These are phyloP conservation scores for Carex littledalei DNA, from an alignment of 176 grass and related monocot species.

Conservation along the genomic window DNA sequence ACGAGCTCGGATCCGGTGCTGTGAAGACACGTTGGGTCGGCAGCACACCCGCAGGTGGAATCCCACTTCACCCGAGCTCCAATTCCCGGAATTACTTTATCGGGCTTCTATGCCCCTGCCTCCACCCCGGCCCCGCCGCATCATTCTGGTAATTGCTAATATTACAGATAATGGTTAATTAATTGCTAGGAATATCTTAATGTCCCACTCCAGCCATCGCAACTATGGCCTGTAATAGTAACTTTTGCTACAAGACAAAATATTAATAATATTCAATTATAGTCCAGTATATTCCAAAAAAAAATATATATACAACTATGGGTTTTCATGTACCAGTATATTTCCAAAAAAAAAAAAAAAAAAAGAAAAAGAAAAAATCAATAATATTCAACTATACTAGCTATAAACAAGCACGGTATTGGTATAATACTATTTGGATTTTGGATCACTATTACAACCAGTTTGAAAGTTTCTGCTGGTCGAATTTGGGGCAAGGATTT, in stretches of 20 bases:
- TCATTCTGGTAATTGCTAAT: slow-evolving; percentile 37
- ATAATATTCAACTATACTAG: not conserved
- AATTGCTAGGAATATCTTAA: not conserved
- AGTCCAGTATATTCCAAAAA: not conserved
- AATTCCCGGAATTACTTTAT: slow-evolving; percentile 20
- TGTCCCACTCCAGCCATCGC: not conserved
- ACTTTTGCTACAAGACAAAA: not conserved
- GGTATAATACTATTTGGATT: not conserved
- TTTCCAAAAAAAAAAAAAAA: not conserved
- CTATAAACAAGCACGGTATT: not conserved
- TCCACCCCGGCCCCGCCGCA: slow-evolving; percentile 41
- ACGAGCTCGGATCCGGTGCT: slow-evolving; percentile 35
- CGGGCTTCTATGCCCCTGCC: not conserved
- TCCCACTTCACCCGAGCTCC: not conserved
- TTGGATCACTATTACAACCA: not conserved
- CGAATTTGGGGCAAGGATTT: not conserved
- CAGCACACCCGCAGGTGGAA: not conserved
- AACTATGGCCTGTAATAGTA: not conserved
- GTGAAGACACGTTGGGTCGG: slow-evolving; percentile 60
- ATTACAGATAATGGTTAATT: not conserved
- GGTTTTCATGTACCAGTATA: not conserved
- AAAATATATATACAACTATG: not conserved
- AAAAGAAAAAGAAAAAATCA: not conserved
- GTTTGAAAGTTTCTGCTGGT: not conserved
- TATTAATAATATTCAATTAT: no score